A percentile compares a stretch with the other conserved stretches of the same genome.
phyloP scores from a whole-genome alignment of 139 green algal genomes.

The Trebouxia sp. region DNA sequence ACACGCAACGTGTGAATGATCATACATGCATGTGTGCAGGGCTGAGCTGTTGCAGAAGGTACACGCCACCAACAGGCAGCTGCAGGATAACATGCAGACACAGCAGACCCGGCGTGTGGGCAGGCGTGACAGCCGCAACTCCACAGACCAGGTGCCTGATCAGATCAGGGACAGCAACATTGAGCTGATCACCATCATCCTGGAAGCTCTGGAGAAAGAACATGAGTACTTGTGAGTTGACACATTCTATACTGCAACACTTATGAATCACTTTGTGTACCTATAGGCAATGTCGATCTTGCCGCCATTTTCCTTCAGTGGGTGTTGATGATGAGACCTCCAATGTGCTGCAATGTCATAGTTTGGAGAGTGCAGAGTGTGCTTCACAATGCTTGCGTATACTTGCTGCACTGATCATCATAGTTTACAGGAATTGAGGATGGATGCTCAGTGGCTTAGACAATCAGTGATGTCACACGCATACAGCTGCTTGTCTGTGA shows the following conservation, averaged over 20 bases:
- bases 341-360: too few relatives aligned
- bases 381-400: too few relatives aligned
- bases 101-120: background rate
- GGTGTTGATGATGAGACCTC: too few relatives aligned
- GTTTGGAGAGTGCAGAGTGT: too few relatives aligned
- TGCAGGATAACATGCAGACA: constrained; percentile 45
- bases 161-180: constrained; percentile 68
- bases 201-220: constrained; percentile 75
- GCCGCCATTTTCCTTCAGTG: too few relatives aligned
- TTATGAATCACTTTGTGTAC: background rate
- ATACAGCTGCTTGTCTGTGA: too few relatives aligned
- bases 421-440: too few relatives aligned
- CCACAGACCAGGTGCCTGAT: constrained; percentile 15
- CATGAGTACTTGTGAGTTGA: constrained; percentile 67
- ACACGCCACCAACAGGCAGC: constrained; percentile 34
- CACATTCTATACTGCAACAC: background rate
- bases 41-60: constrained; percentile 53
- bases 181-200: constrained; percentile 72
- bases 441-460: too few relatives aligned
- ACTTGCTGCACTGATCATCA: too few relatives aligned
- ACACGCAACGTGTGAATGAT: too few relatives aligned
- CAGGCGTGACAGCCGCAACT: constrained; percentile 17
- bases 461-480: too few relatives aligned
- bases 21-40: constrained; percentile 42
- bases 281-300: too few relatives aligned